Percentiles rank a stretch among this genome's conserved stretches.
phyloP scores from a whole-genome alignment of 768 basidiomycete genomes.

The Sarcodon sp. region DNA sequence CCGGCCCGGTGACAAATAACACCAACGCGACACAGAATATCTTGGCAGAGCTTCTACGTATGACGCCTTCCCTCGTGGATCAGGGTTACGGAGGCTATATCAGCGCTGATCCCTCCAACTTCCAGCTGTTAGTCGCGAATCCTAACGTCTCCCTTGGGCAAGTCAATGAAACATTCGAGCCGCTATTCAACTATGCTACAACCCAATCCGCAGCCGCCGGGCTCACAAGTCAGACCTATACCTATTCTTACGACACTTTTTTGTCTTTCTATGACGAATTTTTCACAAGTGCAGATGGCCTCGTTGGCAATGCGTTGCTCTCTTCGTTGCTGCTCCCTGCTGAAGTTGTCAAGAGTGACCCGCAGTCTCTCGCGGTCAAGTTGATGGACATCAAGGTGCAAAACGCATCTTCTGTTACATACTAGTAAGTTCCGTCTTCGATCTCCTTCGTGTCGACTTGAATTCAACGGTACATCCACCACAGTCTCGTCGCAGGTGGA shows the following conservation, averaged over 20 bases:
- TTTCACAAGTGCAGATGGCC: too few relatives aligned
- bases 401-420: not conserved
- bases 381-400: conserved; percentile 1
- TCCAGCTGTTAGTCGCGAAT: conserved; percentile 15
- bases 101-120: conserved; percentile 3
- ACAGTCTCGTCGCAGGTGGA: conserved; percentile 31
- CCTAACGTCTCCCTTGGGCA: conserved; percentile 23
- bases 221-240: conserved; percentile 4
- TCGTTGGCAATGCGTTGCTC: not conserved
- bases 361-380: conserved; percentile 2
- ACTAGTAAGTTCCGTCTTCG: conserved; percentile 6
- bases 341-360: conserved; percentile 7
- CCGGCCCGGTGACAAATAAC: not conserved
- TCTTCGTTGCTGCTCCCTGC: conserved; percentile 13
- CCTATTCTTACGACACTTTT: conserved; percentile 7
- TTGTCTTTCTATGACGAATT: conserved; percentile 3
- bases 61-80: conserved; percentile 24
- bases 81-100: conserved; percentile 23
- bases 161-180: conserved; percentile 19
- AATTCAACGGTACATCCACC: too few relatives aligned
- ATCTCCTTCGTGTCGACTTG: not conserved
- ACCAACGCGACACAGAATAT: conserved; percentile 12
- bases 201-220: not conserved
- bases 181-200: conserved; percentile 17
- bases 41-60: conserved; percentile 20